Conservation (phyloP, 1,139 yeast species). For the Sugiyamaella sp. region DNA sequence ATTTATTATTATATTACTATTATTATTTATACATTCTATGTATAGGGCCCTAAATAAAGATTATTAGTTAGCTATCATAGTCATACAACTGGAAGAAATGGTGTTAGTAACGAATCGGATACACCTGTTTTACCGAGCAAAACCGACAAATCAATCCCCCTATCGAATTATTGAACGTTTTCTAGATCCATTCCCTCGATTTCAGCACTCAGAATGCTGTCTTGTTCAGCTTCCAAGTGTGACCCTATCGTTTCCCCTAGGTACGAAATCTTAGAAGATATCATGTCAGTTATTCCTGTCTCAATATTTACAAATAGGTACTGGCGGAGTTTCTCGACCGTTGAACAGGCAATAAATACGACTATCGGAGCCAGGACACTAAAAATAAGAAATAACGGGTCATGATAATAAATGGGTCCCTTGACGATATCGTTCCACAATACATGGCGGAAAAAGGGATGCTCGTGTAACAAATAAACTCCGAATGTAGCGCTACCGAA, state of each 20-base stretch:
- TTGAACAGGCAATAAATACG: slow-evolving; percentile 2
- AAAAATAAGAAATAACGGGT: not conserved
- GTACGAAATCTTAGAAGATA: not conserved
- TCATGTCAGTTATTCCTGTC: not conserved
- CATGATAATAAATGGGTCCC: not conserved
- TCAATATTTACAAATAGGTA: not conserved
- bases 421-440: slow-evolving; percentile 4
- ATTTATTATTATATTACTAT: no score
- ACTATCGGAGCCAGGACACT: slow-evolving; percentile 5
- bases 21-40: no score
- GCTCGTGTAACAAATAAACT: slow-evolving; percentile 14
- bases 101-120: no score
- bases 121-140: no score
- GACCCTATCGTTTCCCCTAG: not conserved
- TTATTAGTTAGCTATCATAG: no score
- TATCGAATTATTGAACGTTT: not conserved
- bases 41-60: no score
- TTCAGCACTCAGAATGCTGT: not conserved
- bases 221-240: not conserved
- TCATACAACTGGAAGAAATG: no score
- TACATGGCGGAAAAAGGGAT: slow-evolving; percentile 3
- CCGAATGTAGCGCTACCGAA: slow-evolving; percentile 9
- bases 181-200: not conserved
- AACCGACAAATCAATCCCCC: not conserved
- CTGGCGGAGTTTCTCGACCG: slow-evolving; percentile 10